Evolutionary conservation across 495 filamentous ascomycete genomes (phyloP).

Genomic region (Tuber brumale): DNA sequence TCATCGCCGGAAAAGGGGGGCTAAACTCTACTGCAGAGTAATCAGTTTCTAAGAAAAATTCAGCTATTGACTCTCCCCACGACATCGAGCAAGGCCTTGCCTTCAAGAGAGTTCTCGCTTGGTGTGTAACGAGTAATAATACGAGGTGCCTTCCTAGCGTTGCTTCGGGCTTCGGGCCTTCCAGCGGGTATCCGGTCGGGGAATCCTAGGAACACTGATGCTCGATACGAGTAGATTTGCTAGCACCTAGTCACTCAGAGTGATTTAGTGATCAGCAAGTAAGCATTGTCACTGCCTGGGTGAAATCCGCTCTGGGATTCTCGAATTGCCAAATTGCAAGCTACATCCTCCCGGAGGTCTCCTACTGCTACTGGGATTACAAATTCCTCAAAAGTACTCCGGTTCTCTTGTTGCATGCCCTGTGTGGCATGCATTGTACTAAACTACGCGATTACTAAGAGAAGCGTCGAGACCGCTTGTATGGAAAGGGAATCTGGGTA

Average conservation of each 20-base stretch:
- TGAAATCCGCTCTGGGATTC: not conserved
- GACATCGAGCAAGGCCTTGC: not conserved
- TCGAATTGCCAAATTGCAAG: not conserved
- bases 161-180: not conserved
- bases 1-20: not conserved
- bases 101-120: not conserved
- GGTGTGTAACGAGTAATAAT: not conserved
- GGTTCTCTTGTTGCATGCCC: not conserved
- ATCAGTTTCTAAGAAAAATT: not conserved
- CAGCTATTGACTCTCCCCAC: not conserved
- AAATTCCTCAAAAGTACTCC: not conserved
- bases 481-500: not conserved
- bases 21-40: not conserved
- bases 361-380: not conserved
- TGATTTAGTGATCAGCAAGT: not conserved
- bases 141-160: not conserved
- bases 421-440: not conserved
- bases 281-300: not conserved
- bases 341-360: not conserved
- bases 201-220: not conserved
- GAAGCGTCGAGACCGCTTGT: not conserved
- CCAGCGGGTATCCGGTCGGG: not conserved
- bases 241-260: not conserved
- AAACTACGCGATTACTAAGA: not conserved
- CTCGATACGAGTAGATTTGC: not conserved